phyloP scores from a whole-genome alignment of 2,329 filamentous ascomycete species.

The Aspergillus nomiae region DNA sequence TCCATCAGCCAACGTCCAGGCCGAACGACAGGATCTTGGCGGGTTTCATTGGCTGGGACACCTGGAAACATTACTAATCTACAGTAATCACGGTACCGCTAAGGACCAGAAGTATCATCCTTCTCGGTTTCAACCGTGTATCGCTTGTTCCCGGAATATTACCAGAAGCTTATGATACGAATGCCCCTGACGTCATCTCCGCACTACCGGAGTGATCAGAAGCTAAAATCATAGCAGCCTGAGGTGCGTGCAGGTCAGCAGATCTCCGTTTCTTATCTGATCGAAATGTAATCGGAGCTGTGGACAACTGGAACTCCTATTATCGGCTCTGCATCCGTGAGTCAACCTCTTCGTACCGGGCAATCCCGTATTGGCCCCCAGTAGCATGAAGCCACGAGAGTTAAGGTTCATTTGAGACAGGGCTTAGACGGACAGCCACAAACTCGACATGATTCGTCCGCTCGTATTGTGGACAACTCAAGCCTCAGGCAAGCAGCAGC shows the following conservation, averaged over 20 bases:
- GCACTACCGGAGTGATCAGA: neutral
- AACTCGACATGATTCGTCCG: neutral
- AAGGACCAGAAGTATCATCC: neutral
- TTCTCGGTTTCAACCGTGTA: neutral
- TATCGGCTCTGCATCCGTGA: neutral
- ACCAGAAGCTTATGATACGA: neutral
- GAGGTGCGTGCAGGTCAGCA: neutral
- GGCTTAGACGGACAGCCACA: neutral
- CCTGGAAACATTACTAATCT: constrained; percentile 9
- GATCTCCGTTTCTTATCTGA: constrained; percentile 3
- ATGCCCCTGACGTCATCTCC: neutral
- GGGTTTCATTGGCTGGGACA: constrained; percentile 3
- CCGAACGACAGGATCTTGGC: neutral
- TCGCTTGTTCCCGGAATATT: neutral
- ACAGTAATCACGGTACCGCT: neutral
- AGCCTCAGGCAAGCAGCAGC: neutral
- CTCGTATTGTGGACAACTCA: neutral
- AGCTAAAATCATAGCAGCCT: neutral
- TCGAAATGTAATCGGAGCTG: neutral
- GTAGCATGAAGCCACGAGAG: neutral
- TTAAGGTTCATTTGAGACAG: neutral
- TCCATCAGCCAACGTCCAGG: neutral
- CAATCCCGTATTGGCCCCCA: neutral
- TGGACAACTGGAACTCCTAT: neutral
- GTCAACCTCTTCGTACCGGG: neutral